These are phyloP conservation scores for Botryotinia globosa DNA, from an alignment of 2,329 filamentous ascomycete species.

Conservation along the genomic window DNA sequence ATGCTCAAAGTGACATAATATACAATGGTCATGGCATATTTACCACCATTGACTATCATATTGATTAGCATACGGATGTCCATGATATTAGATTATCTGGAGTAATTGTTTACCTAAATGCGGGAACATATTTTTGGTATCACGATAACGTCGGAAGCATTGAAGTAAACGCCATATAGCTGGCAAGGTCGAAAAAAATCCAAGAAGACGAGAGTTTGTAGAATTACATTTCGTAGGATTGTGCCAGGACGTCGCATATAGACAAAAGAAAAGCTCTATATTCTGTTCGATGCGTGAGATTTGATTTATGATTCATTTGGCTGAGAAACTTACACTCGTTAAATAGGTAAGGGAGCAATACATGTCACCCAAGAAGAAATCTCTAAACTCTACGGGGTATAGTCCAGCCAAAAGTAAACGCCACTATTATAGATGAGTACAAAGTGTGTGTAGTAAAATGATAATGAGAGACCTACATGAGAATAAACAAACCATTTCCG, in stretches of 20 bases:
- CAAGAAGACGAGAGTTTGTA: conserved; percentile 74
- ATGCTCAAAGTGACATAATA: conserved; percentile 76
- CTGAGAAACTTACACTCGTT: conserved; percentile 64
- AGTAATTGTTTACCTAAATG: conserved; percentile 54
- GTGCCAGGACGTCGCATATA: conserved; percentile 78
- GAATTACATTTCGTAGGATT: conserved; percentile 80
- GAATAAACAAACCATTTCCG: conserved; percentile 85
- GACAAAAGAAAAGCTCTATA: conserved; percentile 88
- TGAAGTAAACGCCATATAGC: conserved; percentile 89
- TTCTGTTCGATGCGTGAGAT: conserved; percentile 55
- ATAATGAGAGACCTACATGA: conserved; percentile 57
- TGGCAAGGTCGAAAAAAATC: conserved; percentile 80
- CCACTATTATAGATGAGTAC: conserved; percentile 56
- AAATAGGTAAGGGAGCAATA: conserved; percentile 94
- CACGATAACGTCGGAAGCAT: conserved; percentile 83
- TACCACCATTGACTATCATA: conserved; percentile 71
- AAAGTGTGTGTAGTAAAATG: not conserved
- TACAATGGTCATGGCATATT: conserved; percentile 82
- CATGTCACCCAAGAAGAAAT: conserved; percentile 97
- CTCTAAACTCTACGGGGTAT: conserved; percentile 92
- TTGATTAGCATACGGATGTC: not conserved
- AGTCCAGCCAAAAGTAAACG: conserved; percentile 80
- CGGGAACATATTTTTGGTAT: conserved; percentile 84
- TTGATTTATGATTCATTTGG: not conserved
- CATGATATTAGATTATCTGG: too few species aligned